These are phyloP conservation scores for Cucumis cinereus DNA, from an alignment of 306 rosid genomes.

Conservation along the genomic window DNA sequence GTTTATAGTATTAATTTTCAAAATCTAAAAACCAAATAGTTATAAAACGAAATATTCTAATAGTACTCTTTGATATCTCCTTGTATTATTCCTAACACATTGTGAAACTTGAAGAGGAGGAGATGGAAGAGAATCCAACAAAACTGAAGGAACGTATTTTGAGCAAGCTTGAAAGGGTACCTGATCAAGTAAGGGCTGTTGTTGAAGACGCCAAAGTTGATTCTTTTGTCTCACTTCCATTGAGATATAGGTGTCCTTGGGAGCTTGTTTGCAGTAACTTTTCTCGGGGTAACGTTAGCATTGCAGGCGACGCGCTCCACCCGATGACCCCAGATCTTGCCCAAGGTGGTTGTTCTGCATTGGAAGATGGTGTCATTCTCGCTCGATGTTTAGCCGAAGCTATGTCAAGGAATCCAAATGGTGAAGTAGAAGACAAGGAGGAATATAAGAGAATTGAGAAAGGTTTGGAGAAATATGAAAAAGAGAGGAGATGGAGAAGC, in stretches of 20 bases:
- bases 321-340: conserved; percentile 60
- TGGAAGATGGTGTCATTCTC: conserved; percentile 45
- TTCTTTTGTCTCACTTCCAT: conserved; percentile 9
- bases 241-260: conserved; percentile 44
- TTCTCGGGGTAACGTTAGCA: conserved; percentile 34
- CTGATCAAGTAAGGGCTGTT: conserved; percentile 3
- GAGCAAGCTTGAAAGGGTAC: conserved; percentile 17
- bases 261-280: conserved; percentile 32
- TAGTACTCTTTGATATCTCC: background rate
- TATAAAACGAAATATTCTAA: background rate
- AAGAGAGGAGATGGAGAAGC: conserved; percentile 43
- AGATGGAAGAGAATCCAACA: conserved; percentile 4
- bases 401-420: background rate
- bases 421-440: background rate
- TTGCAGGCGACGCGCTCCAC: conserved; percentile 63
- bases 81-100: background rate
- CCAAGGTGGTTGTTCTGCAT: conserved; percentile 49
- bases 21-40: too few relatives aligned
- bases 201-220: conserved; percentile 10
- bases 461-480: conserved; percentile 22
- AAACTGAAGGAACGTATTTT: conserved; percentile 16
- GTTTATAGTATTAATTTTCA: too few relatives aligned
- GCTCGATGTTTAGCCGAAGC: conserved; percentile 19
- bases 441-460: conserved; percentile 9
- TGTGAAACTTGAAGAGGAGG: background rate